Conservation (phyloP, 1,139 yeast species). For the Yamadazyma blattariae region DNA sequence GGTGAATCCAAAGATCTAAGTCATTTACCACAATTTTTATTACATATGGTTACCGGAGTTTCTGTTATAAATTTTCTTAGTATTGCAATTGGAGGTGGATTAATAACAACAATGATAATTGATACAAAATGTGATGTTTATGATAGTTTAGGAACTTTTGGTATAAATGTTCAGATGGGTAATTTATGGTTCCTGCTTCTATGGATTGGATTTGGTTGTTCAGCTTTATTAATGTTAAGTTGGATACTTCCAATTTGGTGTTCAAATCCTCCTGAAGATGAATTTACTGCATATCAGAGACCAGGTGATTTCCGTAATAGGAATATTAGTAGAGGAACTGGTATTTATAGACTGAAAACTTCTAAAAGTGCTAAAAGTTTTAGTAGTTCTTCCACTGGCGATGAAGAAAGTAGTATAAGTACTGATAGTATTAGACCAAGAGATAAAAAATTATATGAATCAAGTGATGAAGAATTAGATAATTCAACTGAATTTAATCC, state of each 20-base stretch:
- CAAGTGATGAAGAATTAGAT: slow-evolving; percentile 7
- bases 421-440: slow-evolving; percentile 7
- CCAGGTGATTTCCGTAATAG: slow-evolving; percentile 13
- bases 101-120: slow-evolving; percentile 24
- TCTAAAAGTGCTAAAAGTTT: not conserved
- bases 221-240: slow-evolving; percentile 25
- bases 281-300: slow-evolving; percentile 13
- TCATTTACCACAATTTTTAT: slow-evolving; percentile 23
- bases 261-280: slow-evolving; percentile 35
- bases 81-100: slow-evolving; percentile 24
- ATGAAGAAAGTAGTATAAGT: not conserved
- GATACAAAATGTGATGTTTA: slow-evolving; percentile 26
- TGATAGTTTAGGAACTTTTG: slow-evolving; percentile 39
- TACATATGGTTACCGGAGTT: slow-evolving; percentile 30
- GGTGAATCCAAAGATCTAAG: slow-evolving; percentile 28
- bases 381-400: not conserved
- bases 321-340: not conserved
- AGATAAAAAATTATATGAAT: slow-evolving; percentile 12
- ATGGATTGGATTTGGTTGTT: slow-evolving; percentile 31
- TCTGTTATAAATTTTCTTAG: slow-evolving; percentile 33
- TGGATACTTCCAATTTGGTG: slow-evolving; percentile 47
- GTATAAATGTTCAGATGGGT: slow-evolving; percentile 43
- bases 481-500: no score
- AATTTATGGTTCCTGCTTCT: slow-evolving; percentile 37
- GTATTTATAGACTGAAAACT: not conserved